phyloP scores from a whole-genome alignment of 2,329 filamentous ascomycete species.

The Geosmithia flava region DNA sequence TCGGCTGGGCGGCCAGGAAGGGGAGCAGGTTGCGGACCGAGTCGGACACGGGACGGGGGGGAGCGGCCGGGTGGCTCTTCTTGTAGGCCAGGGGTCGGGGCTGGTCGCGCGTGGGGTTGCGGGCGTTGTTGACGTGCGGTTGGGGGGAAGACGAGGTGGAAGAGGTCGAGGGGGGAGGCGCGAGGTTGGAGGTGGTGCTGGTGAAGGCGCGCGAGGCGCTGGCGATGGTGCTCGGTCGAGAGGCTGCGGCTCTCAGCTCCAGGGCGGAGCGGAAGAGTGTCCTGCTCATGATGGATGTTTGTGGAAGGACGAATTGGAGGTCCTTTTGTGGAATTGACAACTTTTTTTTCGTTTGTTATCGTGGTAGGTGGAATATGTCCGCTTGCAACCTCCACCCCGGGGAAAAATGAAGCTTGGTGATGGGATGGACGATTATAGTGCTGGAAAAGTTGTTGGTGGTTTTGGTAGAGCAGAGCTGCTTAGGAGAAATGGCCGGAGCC shows the following conservation, averaged over 20 bases:
- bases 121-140: constrained; percentile 20
- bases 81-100: constrained; percentile 23
- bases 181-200: constrained; percentile 35
- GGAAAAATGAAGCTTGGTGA: neutral
- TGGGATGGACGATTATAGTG: neutral
- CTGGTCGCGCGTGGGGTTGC: constrained; percentile 19
- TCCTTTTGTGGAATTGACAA: no score
- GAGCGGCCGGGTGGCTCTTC: constrained; percentile 22
- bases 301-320: neutral
- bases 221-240: neutral
- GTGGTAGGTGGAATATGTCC: neutral
- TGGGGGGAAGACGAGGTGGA: neutral
- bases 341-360: no score
- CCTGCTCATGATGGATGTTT: constrained; percentile 34
- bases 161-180: constrained; percentile 6
- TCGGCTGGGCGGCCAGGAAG: constrained; percentile 57
- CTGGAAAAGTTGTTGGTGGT: neutral
- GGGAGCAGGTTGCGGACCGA: constrained; percentile 53
- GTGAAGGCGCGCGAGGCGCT: constrained; percentile 20
- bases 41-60: constrained; percentile 31
- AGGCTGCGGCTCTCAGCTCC: constrained; percentile 34
- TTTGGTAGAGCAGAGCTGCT: neutral
- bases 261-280: constrained; percentile 50
- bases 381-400: neutral
- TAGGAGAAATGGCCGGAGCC: neutral